phyloP scores from a whole-genome alignment of 768 basidiomycete species.

The Lactarius tabidus region DNA sequence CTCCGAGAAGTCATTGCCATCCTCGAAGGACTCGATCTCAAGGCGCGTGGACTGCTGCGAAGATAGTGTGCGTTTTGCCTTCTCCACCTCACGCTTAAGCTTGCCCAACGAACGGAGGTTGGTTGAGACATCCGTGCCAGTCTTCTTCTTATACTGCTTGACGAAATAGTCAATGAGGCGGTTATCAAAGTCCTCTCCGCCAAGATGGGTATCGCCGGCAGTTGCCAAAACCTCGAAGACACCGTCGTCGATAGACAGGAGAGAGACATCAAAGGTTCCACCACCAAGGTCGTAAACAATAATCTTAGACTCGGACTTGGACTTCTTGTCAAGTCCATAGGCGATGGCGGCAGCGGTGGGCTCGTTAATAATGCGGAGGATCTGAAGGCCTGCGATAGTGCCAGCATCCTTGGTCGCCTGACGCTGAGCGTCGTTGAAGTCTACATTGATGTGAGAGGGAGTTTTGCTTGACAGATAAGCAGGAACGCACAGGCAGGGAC shows the following conservation, averaged over 20 bases:
- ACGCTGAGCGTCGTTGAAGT: slow-evolving; percentile 99
- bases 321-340: slow-evolving; percentile 97
- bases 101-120: slow-evolving; percentile 53
- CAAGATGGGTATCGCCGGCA: slow-evolving; percentile 60
- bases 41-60: slow-evolving; percentile 90
- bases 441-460: slow-evolving; percentile 34
- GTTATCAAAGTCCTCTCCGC: slow-evolving; percentile 54
- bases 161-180: slow-evolving; percentile 51
- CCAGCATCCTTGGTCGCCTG: slow-evolving; percentile 99
- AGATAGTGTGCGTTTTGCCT: slow-evolving; percentile 69
- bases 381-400: slow-evolving; percentile 88
- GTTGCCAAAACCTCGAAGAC: slow-evolving; percentile 57
- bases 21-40: slow-evolving; percentile 95
- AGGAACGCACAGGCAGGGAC: slow-evolving; percentile 83
- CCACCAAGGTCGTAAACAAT: slow-evolving; percentile 98
- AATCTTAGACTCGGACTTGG: slow-evolving; percentile 81
- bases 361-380: slow-evolving; percentile 97
- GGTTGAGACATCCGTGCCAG: slow-evolving; percentile 44
- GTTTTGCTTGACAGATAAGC: slow-evolving; percentile 7
- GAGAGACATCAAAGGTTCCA: slow-evolving; percentile 98
- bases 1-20: slow-evolving; percentile 96
- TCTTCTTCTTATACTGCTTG: slow-evolving; percentile 53
- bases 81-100: slow-evolving; percentile 41
- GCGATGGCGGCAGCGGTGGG: slow-evolving; percentile 97
- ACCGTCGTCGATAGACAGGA: slow-evolving; percentile 67